Evolutionary conservation across 2,329 filamentous ascomycete genomes (phyloP).

Genomic region (Cladosporium cucumerinum): DNA sequence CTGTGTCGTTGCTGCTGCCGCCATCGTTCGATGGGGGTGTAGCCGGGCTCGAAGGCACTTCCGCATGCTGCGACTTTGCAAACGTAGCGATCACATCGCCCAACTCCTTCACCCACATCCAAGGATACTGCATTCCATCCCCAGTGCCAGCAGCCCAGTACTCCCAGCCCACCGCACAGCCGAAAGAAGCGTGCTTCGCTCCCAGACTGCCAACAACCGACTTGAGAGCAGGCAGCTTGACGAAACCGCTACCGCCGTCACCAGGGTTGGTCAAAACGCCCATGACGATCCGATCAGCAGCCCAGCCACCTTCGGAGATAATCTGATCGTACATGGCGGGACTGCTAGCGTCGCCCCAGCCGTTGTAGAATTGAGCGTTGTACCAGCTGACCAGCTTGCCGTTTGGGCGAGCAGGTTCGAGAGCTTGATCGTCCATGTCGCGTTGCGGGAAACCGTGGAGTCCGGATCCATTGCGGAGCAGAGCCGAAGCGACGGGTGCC

Average conservation of each 20-base stretch:
- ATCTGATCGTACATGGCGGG: slow-evolving; percentile 28
- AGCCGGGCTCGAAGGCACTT: neutral
- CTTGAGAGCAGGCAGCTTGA: slow-evolving; percentile 21
- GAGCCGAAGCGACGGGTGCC: slow-evolving; percentile 31
- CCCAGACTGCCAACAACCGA: slow-evolving; percentile 23
- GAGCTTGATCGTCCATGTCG: slow-evolving; percentile 25
- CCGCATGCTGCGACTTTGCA: neutral
- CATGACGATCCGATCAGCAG: slow-evolving; percentile 25
- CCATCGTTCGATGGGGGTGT: neutral
- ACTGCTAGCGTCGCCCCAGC: slow-evolving; percentile 29
- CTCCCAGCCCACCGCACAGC: slow-evolving; percentile 30
- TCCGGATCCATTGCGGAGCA: slow-evolving; percentile 20
- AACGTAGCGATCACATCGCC: slow-evolving; percentile 3
- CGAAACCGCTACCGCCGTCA: slow-evolving; percentile 30
- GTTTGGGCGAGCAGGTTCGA: slow-evolving; percentile 22
- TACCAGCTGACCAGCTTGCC: slow-evolving; percentile 32
- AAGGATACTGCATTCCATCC: slow-evolving; percentile 10
- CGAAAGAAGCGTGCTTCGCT: slow-evolving; percentile 26
- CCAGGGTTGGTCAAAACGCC: slow-evolving; percentile 27
- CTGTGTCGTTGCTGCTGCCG: neutral
- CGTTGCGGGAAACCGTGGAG: slow-evolving; percentile 28
- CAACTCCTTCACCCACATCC: slow-evolving; percentile 7
- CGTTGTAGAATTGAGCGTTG: slow-evolving; percentile 33
- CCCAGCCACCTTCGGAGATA: slow-evolving; percentile 24
- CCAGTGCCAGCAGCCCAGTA: slow-evolving; percentile 28